Evolutionary conservation across 2,329 filamentous ascomycete genomes (phyloP).

Genomic region (Arachnomyces sp.): DNA sequence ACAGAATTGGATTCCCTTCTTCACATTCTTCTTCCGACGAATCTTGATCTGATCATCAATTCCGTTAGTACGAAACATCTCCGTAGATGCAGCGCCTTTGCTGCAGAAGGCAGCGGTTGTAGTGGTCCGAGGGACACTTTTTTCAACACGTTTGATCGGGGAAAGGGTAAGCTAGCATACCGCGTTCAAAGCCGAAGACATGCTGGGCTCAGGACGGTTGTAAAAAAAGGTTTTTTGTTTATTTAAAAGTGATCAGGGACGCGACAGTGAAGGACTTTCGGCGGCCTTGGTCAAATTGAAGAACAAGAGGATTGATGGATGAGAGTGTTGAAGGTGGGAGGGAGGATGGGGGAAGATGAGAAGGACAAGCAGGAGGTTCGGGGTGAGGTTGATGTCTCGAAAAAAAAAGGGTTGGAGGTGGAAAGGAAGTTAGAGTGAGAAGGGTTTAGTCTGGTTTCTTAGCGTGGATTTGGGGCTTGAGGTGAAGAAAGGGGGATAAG

Average conservation of each 20-base stretch:
- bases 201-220: conserved; percentile 25
- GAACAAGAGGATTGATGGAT: no score
- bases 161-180: conserved; percentile 31
- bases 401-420: conserved; percentile 10
- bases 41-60: conserved; percentile 67
- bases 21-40: conserved; percentile 99
- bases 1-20: conserved; percentile 99
- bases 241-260: conserved; percentile 12
- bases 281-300: no score
- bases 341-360: conserved; percentile 9
- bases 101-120: conserved; percentile 3
- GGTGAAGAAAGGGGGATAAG: conserved; percentile 9
- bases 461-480: conserved; percentile 6
- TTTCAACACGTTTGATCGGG: no score
- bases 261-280: no score
- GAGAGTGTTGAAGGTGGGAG: no score
- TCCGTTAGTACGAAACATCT: conserved; percentile 8
- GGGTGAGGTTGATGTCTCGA: conserved; percentile 7
- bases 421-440: conserved; percentile 17
- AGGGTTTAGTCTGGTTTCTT: conserved; percentile 6
- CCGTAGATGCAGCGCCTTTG: conserved; percentile 1
- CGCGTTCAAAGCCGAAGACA: conserved; percentile 48
- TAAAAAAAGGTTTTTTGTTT: conserved; percentile 6
- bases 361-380: conserved; percentile 7
- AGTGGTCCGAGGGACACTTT: not conserved